These are phyloP conservation scores for Sporobolomyces phaffii DNA, from an alignment of 768 basidiomycete species.

Conservation along the genomic window DNA sequence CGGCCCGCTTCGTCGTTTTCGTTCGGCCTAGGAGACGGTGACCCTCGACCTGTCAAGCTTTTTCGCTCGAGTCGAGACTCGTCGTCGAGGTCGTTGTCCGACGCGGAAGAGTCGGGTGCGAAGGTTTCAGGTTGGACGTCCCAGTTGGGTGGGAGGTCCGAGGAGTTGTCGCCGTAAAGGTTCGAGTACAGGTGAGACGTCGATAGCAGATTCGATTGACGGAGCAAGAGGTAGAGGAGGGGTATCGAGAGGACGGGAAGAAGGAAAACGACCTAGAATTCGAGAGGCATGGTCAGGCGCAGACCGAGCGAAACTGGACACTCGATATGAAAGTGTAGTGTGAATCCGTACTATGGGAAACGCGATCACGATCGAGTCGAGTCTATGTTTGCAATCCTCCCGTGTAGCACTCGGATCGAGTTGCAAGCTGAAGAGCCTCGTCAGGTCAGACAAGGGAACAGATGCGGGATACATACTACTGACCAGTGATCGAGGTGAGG, in stretches of 20 bases:
- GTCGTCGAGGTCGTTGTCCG: constrained; percentile 12
- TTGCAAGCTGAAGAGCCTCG: not conserved
- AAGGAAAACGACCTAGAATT: constrained; percentile 10
- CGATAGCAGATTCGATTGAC: not conserved
- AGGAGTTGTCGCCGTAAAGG: not conserved
- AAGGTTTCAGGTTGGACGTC: not conserved
- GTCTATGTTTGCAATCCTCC: not conserved
- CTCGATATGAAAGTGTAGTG: not conserved
- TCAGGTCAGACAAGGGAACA: no score
- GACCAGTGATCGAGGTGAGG: no score
- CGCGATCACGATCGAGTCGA: not conserved
- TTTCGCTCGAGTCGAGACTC: no score
- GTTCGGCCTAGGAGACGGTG: no score
- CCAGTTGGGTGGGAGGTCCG: constrained; percentile 26
- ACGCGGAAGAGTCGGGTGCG: constrained; percentile 27
- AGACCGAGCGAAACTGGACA: not conserved
- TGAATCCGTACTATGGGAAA: not conserved
- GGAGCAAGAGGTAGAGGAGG: constrained; percentile 5
- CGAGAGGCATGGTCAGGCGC: no score
- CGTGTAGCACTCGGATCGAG: not conserved
- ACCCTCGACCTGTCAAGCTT: no score
- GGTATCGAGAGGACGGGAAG: constrained; percentile 6
- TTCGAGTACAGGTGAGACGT: constrained; percentile 1
- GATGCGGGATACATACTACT: not conserved
- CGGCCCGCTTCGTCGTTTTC: not conserved